Evolutionary conservation across 2,329 filamentous ascomycete species (phyloP).

Genomic region (Nigrospora oryzae): DNA sequence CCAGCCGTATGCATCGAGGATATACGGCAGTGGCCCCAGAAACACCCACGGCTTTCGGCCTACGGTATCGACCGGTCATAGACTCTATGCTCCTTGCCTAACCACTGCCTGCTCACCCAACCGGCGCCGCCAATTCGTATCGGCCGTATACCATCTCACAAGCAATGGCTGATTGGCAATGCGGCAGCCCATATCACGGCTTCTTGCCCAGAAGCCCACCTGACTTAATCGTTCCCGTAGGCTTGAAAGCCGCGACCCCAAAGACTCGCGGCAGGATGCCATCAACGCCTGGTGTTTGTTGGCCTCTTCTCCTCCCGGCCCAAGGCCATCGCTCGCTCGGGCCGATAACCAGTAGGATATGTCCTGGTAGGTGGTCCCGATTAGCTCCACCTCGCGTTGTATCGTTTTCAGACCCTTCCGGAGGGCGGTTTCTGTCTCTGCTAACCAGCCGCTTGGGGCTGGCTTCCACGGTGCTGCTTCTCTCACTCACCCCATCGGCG

Average conservation of each 20-base stretch:
- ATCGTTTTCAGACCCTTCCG: neutral
- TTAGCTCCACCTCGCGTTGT: neutral
- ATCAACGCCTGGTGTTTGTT: constrained; percentile 2
- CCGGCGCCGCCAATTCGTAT: constrained; percentile 17
- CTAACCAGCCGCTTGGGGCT: neutral
- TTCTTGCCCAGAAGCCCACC: constrained; percentile 11
- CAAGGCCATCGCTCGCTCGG: neutral
- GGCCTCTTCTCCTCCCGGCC: neutral
- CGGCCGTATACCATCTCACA: constrained; percentile 14
- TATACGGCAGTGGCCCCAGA: neutral
- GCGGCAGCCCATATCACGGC: constrained; percentile 5
- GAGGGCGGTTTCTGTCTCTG: neutral
- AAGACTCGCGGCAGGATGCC: constrained; percentile 16
- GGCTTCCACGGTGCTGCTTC: no score
- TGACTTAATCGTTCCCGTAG: constrained; percentile 15
- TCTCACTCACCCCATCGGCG: no score
- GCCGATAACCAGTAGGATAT: neutral
- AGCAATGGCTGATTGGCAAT: constrained; percentile 10
- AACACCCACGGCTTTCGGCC: neutral
- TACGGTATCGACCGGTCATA: neutral
- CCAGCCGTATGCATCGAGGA: neutral
- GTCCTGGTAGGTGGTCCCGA: neutral
- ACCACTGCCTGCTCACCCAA: constrained; percentile 11
- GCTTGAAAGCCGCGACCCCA: constrained; percentile 11
- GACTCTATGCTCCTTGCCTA: neutral